Evolutionary conservation across 176 grass and related monocot species (phyloP).

Genomic region (bread wheat (Triticum aestivum)): IWGSC_CS_RefSeq_v2.1 NC_057811.1:467196059-467196558

Average conservation of each 20-base stretch:
- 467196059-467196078: too few species aligned
- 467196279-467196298: background rate
- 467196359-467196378: background rate
- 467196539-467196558: background rate
- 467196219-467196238: background rate
- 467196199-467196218: background rate
- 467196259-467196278: background rate
- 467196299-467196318: background rate
- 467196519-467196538: background rate
- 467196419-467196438: conserved; percentile 11
- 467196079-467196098: background rate
- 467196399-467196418: background rate
- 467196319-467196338: conserved; percentile 24
- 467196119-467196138: too few species aligned
- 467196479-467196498: conserved; percentile 37
- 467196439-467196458: conserved; percentile 25
- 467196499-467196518: background rate
- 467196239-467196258: background rate
- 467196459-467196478: conserved; percentile 21
- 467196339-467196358: conserved; percentile 2
- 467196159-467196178: too few species aligned
- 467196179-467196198: too few species aligned
- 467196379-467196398: background rate
- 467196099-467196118: too few species aligned
- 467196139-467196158: too few species aligned